phyloP scores from a whole-genome alignment of 1,139 yeast species.

The Suhomyces ambrosiae region DNA sequence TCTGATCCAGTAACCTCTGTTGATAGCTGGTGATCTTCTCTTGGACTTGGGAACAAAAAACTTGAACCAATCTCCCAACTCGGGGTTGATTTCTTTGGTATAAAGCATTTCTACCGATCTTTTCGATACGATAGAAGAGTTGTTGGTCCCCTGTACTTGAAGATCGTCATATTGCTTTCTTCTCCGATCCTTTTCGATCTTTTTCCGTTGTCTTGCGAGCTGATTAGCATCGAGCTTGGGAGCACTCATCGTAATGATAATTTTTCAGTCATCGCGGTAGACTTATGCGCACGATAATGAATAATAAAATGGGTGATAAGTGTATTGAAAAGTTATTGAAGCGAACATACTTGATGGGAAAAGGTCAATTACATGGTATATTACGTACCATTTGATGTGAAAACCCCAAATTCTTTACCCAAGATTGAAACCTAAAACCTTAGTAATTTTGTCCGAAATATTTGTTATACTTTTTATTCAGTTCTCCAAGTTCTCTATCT shows the following conservation, averaged over 20 bases:
- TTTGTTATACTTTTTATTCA: too few species aligned
- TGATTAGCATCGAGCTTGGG: conserved; percentile 20
- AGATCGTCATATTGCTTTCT: conserved; percentile 56
- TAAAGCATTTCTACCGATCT: conserved; percentile 76
- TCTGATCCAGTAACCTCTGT: conserved; percentile 82
- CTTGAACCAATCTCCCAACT: conserved; percentile 46
- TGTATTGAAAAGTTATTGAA: too few species aligned
- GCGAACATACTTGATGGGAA: too few species aligned
- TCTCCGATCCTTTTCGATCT: conserved; percentile 51
- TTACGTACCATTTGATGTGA: too few species aligned
- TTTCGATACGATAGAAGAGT: conserved; percentile 81
- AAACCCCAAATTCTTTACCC: too few species aligned
- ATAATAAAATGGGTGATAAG: not conserved
- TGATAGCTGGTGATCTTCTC: conserved; percentile 78
- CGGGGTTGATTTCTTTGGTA: conserved; percentile 42
- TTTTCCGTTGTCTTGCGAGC: conserved; percentile 33
- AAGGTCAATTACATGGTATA: too few species aligned
- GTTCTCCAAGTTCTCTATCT: too few species aligned
- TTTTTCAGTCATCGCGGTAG: conserved; percentile 11
- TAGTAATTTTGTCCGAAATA: too few species aligned
- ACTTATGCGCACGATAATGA: not conserved
- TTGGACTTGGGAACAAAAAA: conserved; percentile 68
- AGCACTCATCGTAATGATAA: conserved; percentile 1
- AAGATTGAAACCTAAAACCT: too few species aligned
- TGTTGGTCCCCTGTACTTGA: conserved; percentile 80